These are phyloP conservation scores for Moringa oleifera DNA, from an alignment of 345 rosid species.

Conservation along the genomic window DNA sequence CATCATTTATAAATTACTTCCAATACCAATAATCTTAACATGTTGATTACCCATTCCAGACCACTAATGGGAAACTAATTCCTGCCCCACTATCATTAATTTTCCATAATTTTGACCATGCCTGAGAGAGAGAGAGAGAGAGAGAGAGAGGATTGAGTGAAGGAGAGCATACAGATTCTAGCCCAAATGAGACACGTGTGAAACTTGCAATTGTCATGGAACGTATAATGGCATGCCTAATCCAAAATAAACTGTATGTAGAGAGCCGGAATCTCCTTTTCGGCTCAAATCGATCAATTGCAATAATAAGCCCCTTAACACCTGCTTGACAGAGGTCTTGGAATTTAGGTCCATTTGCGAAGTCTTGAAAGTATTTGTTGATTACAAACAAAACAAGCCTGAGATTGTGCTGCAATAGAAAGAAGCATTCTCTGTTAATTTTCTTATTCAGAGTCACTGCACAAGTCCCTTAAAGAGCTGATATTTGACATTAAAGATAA, in stretches of 20 bases:
- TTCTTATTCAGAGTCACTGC: background rate
- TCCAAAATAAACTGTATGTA: slow-evolving; percentile 89
- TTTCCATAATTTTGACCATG: background rate
- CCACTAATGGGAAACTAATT: too few relatives aligned
- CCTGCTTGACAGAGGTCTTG: slow-evolving; percentile 99
- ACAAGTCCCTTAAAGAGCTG: background rate
- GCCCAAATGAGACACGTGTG: slow-evolving; percentile 82
- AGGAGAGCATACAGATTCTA: slow-evolving; percentile 63
- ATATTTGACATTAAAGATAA: background rate
- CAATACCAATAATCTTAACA: too few relatives aligned
- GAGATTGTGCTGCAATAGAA: slow-evolving; percentile 82
- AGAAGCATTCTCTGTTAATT: background rate
- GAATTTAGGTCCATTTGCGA: slow-evolving; percentile 65
- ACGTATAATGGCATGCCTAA: slow-evolving; percentile 82
- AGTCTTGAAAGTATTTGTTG: slow-evolving; percentile 85
- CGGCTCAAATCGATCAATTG: slow-evolving; percentile 93
- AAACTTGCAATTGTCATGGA: slow-evolving; percentile 89
- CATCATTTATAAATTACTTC: too few relatives aligned
- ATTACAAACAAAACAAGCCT: slow-evolving; percentile 84
- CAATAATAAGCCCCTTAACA: slow-evolving; percentile 77
- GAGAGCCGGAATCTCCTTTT: slow-evolving; percentile 72
- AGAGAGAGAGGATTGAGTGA: slow-evolving; percentile 8
- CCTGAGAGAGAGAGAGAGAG: background rate
- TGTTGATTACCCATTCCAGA: too few relatives aligned
- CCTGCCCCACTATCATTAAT: too few relatives aligned